A percentile compares a stretch with the other conserved stretches of the same genome.
Conservation (phyloP, 768 basidiomycete genomes). For the Cyclocybe cylindracea region DNA sequence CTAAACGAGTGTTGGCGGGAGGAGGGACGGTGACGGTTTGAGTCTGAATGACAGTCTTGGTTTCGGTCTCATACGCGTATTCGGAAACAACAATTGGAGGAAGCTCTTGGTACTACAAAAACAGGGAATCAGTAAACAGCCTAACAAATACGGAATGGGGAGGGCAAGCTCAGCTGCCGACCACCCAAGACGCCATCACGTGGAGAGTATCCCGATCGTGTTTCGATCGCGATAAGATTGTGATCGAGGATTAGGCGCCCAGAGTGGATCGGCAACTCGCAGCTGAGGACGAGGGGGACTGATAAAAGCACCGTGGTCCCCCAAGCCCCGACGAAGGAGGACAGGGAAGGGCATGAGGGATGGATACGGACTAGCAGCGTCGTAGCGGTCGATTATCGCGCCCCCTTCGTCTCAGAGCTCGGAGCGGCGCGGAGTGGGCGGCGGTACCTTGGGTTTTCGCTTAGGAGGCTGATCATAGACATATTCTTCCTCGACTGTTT, state of each 20-base stretch:
- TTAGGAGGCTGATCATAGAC: conserved; percentile 69
- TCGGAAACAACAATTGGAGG: conserved; percentile 47
- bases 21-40: conserved; percentile 71
- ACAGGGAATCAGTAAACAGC: conserved; percentile 34
- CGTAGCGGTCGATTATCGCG: conserved; percentile 39
- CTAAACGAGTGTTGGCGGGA: conserved; percentile 78
- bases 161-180: conserved; percentile 30
- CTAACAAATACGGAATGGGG: conserved; percentile 16
- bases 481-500: conserved; percentile 78
- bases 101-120: conserved; percentile 44
- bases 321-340: conserved; percentile 89
- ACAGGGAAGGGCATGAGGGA: conserved; percentile 48
- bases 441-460: conserved; percentile 90
- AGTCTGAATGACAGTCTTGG: conserved; percentile 65
- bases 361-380: conserved; percentile 72
- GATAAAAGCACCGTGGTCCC: conserved; percentile 75
- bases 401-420: conserved; percentile 97
- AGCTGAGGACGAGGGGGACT: conserved; percentile 72
- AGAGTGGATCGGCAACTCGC: conserved; percentile 39
- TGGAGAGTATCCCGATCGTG: conserved; percentile 36
- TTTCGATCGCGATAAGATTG: conserved; percentile 33
- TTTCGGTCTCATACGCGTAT: conserved; percentile 56
- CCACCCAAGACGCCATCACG: conserved; percentile 44
- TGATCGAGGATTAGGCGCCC: conserved; percentile 36
- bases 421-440: conserved; percentile 82